Base-by-base conservation (phyloP, 441 rosid species). In the Adansonia gregorii region DNA sequence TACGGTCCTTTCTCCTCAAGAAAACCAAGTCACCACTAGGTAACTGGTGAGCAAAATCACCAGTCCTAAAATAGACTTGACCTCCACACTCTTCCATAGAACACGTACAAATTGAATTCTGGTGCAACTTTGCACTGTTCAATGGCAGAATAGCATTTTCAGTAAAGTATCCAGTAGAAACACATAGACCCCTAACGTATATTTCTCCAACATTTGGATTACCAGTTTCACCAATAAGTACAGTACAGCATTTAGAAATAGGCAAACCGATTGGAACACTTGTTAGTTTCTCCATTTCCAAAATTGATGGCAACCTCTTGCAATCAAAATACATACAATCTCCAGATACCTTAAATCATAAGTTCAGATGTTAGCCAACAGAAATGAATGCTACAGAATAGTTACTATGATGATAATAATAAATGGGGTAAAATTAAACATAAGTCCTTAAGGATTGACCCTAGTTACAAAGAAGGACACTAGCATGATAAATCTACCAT, bases 231-330 rank as follows among this genome's bases (percentile, higher is more conserved):
- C 89, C 86, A 78, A 86, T 52, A 68, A 93, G 90, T 67, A 84
- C 82, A 20, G 92, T 82, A 68, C 87, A 80, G 82, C 97, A 96
- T 59, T 92, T 89, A 64, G 94, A 82, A 72, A 96, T 90, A 43
- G 97, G 97, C 79, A 87, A 74, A 74, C 99, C 99, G 85, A 96
- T 90, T n/a, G 99, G 98, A 78, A 96, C 97, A 83, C 89, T 90
- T 80, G 84, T 64, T 76, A 93, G 80, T 31, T 80, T 75, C 80
- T 86, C 91, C 19, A 77, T 83, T 81, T 88, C 90, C 86, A 93
- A 87, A 80, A 95, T 83, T 73, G 63, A 67, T 14, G 93, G 91
- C 88, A 95, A 80, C 79, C 80, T 85, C 82, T 89, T 86, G 90
- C 97, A 95, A 85, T 95, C 98, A 85, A 92, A 95, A 84, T 88